Evolutionary conservation across 2,329 filamentous ascomycete genomes (phyloP).

Genomic region (Cercospora sojina): DNA sequence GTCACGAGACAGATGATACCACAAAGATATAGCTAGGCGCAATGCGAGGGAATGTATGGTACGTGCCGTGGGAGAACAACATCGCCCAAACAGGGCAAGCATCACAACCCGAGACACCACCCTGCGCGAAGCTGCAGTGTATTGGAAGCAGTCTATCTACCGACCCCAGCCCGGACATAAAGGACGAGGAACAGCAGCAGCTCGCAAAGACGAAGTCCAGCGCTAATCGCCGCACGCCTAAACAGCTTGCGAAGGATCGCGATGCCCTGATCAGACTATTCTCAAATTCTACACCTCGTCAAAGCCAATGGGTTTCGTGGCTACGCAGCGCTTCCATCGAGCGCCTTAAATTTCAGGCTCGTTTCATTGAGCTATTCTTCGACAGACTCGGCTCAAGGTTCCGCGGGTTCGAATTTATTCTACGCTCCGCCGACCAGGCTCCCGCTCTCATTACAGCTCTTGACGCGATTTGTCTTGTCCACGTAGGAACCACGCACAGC

Average conservation of each 20-base stretch:
- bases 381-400: neutral
- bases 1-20: neutral
- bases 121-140: neutral
- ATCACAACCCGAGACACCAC: neutral
- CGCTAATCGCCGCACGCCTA: neutral
- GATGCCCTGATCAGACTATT: neutral
- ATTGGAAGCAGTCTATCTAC: neutral
- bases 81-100: neutral
- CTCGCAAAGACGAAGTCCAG: neutral
- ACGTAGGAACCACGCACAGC: neutral
- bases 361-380: neutral
- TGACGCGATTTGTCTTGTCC: slow-evolving; percentile 2
- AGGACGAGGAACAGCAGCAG: neutral
- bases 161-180: neutral
- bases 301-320: neutral
- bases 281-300: neutral
- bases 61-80: neutral
- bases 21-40: neutral
- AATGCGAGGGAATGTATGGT: neutral
- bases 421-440: neutral
- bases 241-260: slow-evolving; percentile 6
- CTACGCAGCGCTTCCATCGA: slow-evolving; percentile 1
- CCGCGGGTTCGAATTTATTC: neutral
- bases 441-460: neutral
- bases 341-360: neutral